phyloP scores from a whole-genome alignment of 768 basidiomycete species.

The Rubroboletus pulcherrimus region DNA sequence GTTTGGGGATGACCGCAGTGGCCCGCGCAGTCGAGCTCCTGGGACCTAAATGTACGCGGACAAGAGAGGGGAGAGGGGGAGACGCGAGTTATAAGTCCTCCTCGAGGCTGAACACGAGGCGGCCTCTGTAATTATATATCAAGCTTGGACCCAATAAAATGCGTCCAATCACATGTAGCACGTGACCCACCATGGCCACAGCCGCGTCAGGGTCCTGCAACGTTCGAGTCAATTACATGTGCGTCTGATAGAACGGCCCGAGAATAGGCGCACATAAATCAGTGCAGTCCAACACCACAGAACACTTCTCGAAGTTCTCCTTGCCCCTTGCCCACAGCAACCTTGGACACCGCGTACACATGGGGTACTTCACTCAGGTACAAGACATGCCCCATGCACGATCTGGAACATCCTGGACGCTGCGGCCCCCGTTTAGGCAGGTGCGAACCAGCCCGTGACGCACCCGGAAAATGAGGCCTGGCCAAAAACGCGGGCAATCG shows the following conservation, averaged over 20 bases:
- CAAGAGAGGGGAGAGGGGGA: not conserved
- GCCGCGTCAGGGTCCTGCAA: not conserved
- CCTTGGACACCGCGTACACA: not conserved
- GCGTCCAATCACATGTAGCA: slow-evolving; percentile 20
- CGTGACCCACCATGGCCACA: slow-evolving; percentile 15
- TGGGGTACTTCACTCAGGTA: not conserved
- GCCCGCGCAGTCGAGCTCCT: slow-evolving; percentile 24
- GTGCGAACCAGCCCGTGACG: not conserved
- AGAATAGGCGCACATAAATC: not conserved
- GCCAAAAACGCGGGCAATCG: not conserved
- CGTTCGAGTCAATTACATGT: not conserved
- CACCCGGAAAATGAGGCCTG: not conserved
- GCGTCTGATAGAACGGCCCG: not conserved
- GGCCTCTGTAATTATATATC: slow-evolving; percentile 7
- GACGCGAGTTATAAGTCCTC: slow-evolving; percentile 16
- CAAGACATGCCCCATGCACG: not conserved
- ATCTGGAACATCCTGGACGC: not conserved
- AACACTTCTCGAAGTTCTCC: not conserved
- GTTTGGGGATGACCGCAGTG: slow-evolving; percentile 22
- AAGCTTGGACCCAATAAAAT: slow-evolving; percentile 11
- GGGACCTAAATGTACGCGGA: slow-evolving; percentile 17
- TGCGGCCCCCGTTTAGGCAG: not conserved
- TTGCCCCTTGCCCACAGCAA: slow-evolving; percentile 5
- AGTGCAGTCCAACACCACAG: no score
- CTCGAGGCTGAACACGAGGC: slow-evolving; percentile 31